Evolutionary conservation across 176 grass and related monocot genomes (phyloP), one percentile per base, ranked within the genome.

Genomic region (Pontederia paniculata): DNA sequence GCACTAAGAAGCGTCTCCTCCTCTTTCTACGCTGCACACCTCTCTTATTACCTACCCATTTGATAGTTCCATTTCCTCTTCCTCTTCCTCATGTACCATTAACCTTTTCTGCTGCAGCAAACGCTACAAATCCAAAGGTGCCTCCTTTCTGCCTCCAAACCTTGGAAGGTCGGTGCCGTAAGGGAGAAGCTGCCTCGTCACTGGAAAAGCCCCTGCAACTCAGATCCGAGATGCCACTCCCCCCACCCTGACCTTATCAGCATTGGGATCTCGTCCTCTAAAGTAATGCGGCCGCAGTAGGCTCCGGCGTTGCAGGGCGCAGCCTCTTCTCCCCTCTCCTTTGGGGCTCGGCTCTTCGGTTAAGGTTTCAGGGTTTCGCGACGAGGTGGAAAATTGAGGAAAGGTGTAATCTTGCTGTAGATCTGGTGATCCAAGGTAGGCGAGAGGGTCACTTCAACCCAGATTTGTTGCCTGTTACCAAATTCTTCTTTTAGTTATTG

Each of bases 351-450:
- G 12, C 21, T 9, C 43, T 3, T 45, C 19, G 10, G 20, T 63
- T 44, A 44, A 42, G 16, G 8, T 12, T 31, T 10, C 9, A 9
- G 16, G 8, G 16, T 4, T 20, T 19, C 15, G 16, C 2, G 20
- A 48, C 44, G 5, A 5, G 43, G 41, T 10, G 9, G 20, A 13
- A 3, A 16, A 1, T 2, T 16, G 44, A 17, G 10, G 60, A 63
- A 63, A 63, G 60, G 10, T 48, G 19, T 21, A 44, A 48, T 23
- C 60, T 46, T 10, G 43, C 19, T 23, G 60, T 19, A 63, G 60
- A 63, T 47, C 44, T 48, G 60, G 60, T 21, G 18, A 47, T 47
- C 3, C 4, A 42, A 63, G 60, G 43, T 63, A 63, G 14, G 60
- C 23, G 44, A 9, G 44, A 16, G 42, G 22, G 60, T 22, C 9